Evolutionary conservation across 768 basidiomycete species (phyloP), one percentile per base, ranked within the genome.

Genomic region (Leccinum barrowsii): DNA sequence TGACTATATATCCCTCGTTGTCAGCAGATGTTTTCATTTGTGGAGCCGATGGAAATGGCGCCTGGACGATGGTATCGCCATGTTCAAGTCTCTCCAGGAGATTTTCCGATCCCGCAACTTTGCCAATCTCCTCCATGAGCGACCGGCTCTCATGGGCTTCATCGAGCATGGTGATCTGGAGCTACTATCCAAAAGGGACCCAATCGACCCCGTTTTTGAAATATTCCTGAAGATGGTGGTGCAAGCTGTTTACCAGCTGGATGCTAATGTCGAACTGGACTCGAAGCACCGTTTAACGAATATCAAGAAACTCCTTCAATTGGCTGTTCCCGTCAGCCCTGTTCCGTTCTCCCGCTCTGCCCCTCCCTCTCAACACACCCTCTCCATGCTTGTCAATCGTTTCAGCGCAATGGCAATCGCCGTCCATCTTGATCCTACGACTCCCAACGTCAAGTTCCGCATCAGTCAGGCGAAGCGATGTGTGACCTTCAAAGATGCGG

Each of bases 381-480:
- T 90, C 2, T 88, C 91, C 1, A 85, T 85, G 80, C 77, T 96
- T 34, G 84, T 87, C 72, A 97, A 97, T 71, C 85, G 94, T 8
- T 85, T 91, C 65, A 84, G 82, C 51, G 86, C 89, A 11, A 77
- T 89, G 62, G 83, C 87, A 5, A 77, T 91, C 26, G 85, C 85
- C 4, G 78, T 90, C 46, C 81, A 86, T 63, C 80, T 97, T 48
- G 84, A 88, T 49, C 83, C 85, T 0, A 72, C 77, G 0, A 67
- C 76, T 1, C 63, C 76, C 2, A 79, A 80, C 21, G 73, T 80
- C 49, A 73, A 73, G 4, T 77, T 79, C 47, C 83, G 88, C 15
- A 71, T 94, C 44, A 72, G 78, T n/a, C 85, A 84, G 54, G 86
- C 88, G 6, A 82, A 79, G 17, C 80, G 79, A 26, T 92, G 90